These are phyloP conservation scores for Rhizopus delemar DNA, from an alignment of 371 early-diverging fungal genomes.

Conservation along the genomic window DNA sequence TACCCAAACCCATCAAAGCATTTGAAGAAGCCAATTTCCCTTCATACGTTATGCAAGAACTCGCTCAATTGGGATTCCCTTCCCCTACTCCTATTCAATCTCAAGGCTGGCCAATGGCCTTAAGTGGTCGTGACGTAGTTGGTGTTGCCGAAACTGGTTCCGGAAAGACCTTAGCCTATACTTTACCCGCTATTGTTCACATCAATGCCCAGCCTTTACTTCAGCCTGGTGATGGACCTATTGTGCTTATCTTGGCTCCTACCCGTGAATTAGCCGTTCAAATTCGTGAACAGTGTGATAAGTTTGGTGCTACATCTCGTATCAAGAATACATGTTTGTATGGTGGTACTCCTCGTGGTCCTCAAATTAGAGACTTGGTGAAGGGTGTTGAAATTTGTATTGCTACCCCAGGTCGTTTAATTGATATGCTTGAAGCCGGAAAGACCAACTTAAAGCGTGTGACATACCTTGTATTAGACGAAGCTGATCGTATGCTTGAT, in stretches of 20 bases:
- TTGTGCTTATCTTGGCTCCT: constrained; percentile 92
- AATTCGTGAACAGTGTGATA: constrained; percentile 91
- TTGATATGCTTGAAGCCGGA: constrained; percentile 93
- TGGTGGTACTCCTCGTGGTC: constrained; percentile 95
- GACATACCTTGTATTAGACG: constrained; percentile 98
- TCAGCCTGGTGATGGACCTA: constrained; percentile 96
- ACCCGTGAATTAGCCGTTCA: constrained; percentile 94
- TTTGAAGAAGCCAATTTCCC: constrained; percentile 89
- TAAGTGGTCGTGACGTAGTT: constrained; percentile 97
- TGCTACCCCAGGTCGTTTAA: constrained; percentile 99
- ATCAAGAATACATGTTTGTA: constrained; percentile 95
- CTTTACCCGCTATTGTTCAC: constrained; percentile 97
- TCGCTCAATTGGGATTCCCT: constrained; percentile 82
- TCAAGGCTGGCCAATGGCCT: constrained; percentile 99
- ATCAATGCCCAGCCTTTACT: constrained; percentile 97
- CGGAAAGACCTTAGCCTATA: constrained; percentile 98
- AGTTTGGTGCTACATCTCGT: constrained; percentile 85
- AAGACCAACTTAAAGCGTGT: constrained; percentile 93
- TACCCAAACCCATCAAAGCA: constrained; percentile 79
- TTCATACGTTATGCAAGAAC: constrained; percentile 81
- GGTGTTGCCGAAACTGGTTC: constrained; percentile 99
- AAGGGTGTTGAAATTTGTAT: constrained; percentile 97
- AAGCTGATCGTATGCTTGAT: constrained; percentile 99
- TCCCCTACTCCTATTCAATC: constrained; percentile 98
- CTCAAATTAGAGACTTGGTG: constrained; percentile 90